Evolutionary conservation across 805 yeast genomes (phyloP).

Genomic region (Suhomyces prunicola): DNA sequence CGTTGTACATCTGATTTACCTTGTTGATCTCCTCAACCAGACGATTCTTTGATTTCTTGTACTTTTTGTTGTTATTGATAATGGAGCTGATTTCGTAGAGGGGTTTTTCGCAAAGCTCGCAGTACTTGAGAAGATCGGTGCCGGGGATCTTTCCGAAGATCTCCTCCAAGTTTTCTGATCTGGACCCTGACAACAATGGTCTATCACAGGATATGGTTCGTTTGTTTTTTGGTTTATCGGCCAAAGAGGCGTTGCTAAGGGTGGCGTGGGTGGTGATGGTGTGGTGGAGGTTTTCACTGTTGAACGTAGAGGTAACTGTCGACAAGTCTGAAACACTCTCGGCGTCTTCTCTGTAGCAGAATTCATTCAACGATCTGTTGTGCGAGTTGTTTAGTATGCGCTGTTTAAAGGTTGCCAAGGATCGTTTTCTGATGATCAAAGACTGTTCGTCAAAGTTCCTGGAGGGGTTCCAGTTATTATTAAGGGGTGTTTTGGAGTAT

Average conservation of each 20-base stretch:
- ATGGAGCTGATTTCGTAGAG: conserved; percentile 57
- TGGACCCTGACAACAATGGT: background rate
- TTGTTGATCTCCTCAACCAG: conserved; percentile 10
- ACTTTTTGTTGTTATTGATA: conserved; percentile 20
- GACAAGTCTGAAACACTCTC: conserved; percentile 8
- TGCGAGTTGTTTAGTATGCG: conserved; percentile 2
- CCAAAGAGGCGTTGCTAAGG: background rate
- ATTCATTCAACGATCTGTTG: background rate
- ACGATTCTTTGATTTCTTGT: conserved; percentile 3
- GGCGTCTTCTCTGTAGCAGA: conserved; percentile 1
- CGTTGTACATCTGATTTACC: conserved; percentile 33
- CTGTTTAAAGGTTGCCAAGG: conserved; percentile 39
- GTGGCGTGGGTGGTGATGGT: background rate
- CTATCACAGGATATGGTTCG: conserved; percentile 9
- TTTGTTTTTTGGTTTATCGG: conserved; percentile 7
- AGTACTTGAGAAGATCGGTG: conserved; percentile 41
- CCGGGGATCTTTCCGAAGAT: conserved; percentile 41
- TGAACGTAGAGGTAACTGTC: conserved; percentile 6
- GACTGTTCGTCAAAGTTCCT: conserved; percentile 9
- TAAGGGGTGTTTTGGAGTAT: background rate
- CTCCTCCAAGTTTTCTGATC: conserved; percentile 29
- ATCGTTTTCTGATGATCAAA: conserved; percentile 26
- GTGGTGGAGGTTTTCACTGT: conserved; percentile 5
- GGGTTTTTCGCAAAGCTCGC: conserved; percentile 71
- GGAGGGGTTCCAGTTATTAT: background rate